phyloP scores from a whole-genome alignment of 768 basidiomycete genomes.

The Serendipita vermifera region DNA sequence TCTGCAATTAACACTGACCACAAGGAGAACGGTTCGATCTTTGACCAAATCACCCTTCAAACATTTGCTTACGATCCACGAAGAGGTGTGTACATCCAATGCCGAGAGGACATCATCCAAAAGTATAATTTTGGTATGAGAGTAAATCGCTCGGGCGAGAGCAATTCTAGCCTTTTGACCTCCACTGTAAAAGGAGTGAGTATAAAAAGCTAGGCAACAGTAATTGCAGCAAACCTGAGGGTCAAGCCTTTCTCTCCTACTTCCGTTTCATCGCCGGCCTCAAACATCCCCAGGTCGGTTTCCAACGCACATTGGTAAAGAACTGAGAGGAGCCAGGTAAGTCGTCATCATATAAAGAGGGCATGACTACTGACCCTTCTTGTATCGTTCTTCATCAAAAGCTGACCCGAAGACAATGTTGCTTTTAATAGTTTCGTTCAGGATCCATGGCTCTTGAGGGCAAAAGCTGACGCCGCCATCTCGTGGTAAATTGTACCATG shows the following conservation, averaged over 20 bases:
- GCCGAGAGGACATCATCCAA: slow-evolving; percentile 63
- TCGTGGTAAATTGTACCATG: slow-evolving; percentile 60
- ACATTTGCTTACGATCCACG: slow-evolving; percentile 38
- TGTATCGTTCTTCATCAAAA: slow-evolving; percentile 32
- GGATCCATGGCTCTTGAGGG: slow-evolving; percentile 76
- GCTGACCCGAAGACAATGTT: slow-evolving; percentile 38
- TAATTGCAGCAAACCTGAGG: slow-evolving; percentile 24
- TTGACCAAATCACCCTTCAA: slow-evolving; percentile 35
- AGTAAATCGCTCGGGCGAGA: slow-evolving; percentile 47
- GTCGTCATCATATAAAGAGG: neutral
- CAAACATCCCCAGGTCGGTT: slow-evolving; percentile 35
- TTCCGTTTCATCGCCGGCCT: slow-evolving; percentile 55
- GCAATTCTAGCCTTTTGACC: slow-evolving; percentile 49
- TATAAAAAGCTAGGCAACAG: neutral
- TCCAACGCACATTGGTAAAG: slow-evolving; percentile 30
- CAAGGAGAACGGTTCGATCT: slow-evolving; percentile 40
- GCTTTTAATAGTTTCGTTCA: slow-evolving; percentile 62
- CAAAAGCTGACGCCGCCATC: slow-evolving; percentile 61
- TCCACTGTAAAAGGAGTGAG: slow-evolving; percentile 25
- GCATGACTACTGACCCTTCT: slow-evolving; percentile 22
- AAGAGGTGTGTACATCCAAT: slow-evolving; percentile 42
- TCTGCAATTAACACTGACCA: slow-evolving; percentile 26
- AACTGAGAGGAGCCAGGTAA: slow-evolving; percentile 17
- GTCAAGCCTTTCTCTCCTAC: slow-evolving; percentile 61
- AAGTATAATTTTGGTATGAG: slow-evolving; percentile 46